Conservation (phyloP, 1,284 basidiomycete genomes). For the Tilletia walkeri region DNA sequence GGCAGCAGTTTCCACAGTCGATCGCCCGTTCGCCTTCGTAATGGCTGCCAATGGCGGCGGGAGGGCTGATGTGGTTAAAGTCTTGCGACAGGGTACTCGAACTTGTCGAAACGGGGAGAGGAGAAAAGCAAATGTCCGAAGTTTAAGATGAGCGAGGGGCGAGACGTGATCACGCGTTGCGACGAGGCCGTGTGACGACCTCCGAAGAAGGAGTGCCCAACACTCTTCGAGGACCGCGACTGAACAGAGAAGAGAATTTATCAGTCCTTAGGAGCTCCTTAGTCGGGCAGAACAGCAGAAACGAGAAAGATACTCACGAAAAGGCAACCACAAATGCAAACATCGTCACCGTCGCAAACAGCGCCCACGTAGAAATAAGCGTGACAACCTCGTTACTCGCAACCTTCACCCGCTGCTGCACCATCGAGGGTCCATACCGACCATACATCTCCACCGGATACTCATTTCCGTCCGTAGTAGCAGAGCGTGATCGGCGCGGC, state of each 20-base stretch:
- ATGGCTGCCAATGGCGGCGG: no score
- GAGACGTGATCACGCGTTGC: not conserved
- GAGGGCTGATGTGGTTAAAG: no score
- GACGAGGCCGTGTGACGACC: not conserved
- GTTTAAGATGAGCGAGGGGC: not conserved
- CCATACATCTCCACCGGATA: constrained; percentile 39
- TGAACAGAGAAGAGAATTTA: not conserved
- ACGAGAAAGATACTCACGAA: not conserved
- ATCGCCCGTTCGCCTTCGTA: no score
- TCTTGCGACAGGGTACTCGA: no score
- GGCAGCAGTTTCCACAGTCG: no score
- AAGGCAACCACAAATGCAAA: constrained; percentile 43
- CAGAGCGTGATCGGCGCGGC: not conserved
- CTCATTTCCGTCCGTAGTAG: constrained; percentile 32
- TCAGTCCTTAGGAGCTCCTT: not conserved
- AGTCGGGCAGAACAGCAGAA: not conserved
- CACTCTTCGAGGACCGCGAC: constrained; percentile 18
- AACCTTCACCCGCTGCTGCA: constrained; percentile 36
- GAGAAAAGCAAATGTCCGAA: no score
- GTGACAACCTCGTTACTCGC: constrained; percentile 35
- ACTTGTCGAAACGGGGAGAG: no score
- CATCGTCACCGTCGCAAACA: constrained; percentile 42
- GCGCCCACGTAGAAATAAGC: constrained; percentile 45
- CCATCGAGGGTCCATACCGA: constrained; percentile 40
- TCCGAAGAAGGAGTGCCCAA: constrained; percentile 13